Evolutionary conservation across 1,139 yeast species (phyloP).

Genomic region (Yamadazyma trypodendri): DNA sequence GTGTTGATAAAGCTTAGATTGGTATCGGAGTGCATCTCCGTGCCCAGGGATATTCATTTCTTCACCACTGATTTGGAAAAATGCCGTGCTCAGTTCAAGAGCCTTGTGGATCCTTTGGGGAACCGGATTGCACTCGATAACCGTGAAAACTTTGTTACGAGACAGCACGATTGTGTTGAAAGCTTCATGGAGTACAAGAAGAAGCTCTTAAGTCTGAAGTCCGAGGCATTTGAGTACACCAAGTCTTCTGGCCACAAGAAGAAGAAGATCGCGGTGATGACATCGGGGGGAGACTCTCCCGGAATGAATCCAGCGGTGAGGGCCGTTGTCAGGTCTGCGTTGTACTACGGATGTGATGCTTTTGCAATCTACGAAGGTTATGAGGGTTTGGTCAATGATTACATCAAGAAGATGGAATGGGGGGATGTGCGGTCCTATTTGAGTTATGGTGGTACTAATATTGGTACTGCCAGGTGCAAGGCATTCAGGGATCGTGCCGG

Average conservation of each 20-base stretch:
- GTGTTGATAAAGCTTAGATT: slow-evolving; percentile 58
- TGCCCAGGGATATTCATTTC: slow-evolving; percentile 39
- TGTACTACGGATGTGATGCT: slow-evolving; percentile 68
- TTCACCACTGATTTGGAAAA: slow-evolving; percentile 50
- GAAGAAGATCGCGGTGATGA: slow-evolving; percentile 76
- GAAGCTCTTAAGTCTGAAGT: slow-evolving; percentile 3
- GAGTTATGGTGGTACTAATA: slow-evolving; percentile 75
- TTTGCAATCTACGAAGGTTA: slow-evolving; percentile 78
- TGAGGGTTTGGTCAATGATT: slow-evolving; percentile 65
- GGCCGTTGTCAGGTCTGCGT: slow-evolving; percentile 75
- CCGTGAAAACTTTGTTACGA: slow-evolving; percentile 7
- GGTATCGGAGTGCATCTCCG: slow-evolving; percentile 22
- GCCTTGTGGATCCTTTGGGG: slow-evolving; percentile 16
- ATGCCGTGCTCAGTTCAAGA: slow-evolving; percentile 33
- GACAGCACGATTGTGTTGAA: slow-evolving; percentile 5
- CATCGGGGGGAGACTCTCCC: slow-evolving; percentile 86
- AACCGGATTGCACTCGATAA: slow-evolving; percentile 12
- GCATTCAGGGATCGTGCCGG: slow-evolving; percentile 70
- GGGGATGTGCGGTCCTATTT: slow-evolving; percentile 75
- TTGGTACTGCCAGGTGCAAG: slow-evolving; percentile 77
- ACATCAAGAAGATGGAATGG: slow-evolving; percentile 69
- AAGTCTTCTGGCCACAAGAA: slow-evolving; percentile 2
- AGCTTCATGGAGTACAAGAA: slow-evolving; percentile 13
- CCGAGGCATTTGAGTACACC: neutral
- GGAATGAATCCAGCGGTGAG: slow-evolving; percentile 85